Conservation (phyloP, 2,329 filamentous ascomycete species). For the Tothia fuscella region DNA sequence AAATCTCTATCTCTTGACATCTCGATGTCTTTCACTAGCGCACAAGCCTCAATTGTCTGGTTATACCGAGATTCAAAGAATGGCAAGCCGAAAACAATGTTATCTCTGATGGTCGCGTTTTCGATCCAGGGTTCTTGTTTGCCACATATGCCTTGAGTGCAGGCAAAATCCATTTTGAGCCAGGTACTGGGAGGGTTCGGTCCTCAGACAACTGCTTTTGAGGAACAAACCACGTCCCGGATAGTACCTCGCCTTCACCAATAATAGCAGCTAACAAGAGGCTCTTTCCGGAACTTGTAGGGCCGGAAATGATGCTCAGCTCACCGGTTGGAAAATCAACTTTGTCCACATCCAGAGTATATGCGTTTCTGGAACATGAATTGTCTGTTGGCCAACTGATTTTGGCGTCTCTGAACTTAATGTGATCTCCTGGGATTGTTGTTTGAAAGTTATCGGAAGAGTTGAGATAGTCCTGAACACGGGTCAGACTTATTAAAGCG, state of each 20-base stretch:
- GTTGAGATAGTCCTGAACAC: conserved; percentile 59
- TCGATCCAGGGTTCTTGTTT: conserved; percentile 57
- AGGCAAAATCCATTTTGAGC: conserved; percentile 10
- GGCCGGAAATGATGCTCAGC: conserved; percentile 63
- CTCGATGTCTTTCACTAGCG: conserved; percentile 61
- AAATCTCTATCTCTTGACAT: conserved; percentile 65
- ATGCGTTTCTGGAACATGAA: conserved; percentile 46
- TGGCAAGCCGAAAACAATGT: conserved; percentile 67
- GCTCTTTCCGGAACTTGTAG: conserved; percentile 68
- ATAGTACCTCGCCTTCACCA: conserved; percentile 43
- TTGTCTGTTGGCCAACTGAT: conserved; percentile 63
- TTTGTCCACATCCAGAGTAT: conserved; percentile 52
- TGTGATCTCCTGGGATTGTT: conserved; percentile 43
- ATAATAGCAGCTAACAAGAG: conserved; percentile 61
- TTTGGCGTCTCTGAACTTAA: conserved; percentile 54
- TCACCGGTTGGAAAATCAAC: conserved; percentile 56
- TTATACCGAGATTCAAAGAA: conserved; percentile 56
- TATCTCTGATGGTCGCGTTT: conserved; percentile 65
- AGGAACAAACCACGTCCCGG: background rate
- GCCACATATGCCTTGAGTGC: conserved; percentile 5
- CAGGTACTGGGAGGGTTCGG: conserved; percentile 42
- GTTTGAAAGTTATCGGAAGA: conserved; percentile 48
- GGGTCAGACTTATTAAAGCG: conserved; percentile 55
- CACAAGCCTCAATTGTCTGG: conserved; percentile 59
- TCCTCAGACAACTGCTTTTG: background rate